phyloP scores from a whole-genome alignment of 2,329 filamentous ascomycete genomes.

The Paracorniculantispora psalliotae region DNA sequence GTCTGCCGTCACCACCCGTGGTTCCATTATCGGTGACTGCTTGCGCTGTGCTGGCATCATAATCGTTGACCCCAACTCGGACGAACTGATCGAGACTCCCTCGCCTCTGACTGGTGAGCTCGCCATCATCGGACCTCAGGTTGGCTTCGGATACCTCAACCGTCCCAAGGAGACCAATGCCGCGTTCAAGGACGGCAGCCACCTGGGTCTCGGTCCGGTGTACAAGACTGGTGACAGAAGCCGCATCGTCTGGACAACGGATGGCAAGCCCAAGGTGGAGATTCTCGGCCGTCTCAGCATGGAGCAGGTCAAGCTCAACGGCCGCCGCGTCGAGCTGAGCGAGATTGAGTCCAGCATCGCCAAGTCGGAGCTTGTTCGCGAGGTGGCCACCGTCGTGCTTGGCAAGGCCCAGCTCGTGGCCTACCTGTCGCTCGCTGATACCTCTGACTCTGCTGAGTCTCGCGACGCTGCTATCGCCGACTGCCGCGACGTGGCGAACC shows the following conservation, averaged over 20 bases:
- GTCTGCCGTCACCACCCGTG: conserved; percentile 3
- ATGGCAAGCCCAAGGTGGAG: conserved; percentile 13
- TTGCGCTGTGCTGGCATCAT: conserved; percentile 11
- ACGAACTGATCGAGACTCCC: conserved; percentile 1
- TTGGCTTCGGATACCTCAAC: conserved; percentile 15
- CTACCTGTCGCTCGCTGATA: conserved; percentile 6
- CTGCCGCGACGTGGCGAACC: conserved; percentile 11
- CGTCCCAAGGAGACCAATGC: conserved; percentile 12
- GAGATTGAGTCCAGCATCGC: conserved; percentile 11
- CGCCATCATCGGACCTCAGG: conserved; percentile 24
- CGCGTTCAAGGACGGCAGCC: conserved; percentile 8
- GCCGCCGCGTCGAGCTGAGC: conserved; percentile 12
- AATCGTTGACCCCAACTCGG: conserved; percentile 10
- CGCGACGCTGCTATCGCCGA: neutral
- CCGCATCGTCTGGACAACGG: conserved; percentile 7
- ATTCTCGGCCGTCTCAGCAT: conserved; percentile 11
- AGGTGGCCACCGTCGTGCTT: conserved; percentile 43
- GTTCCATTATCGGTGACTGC: conserved; percentile 12
- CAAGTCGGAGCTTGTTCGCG: conserved; percentile 17
- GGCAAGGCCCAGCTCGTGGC: conserved; percentile 16
- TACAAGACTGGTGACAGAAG: conserved; percentile 11
- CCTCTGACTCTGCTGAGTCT: neutral
- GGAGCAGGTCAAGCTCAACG: conserved; percentile 15
- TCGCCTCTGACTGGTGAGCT: conserved; percentile 13
- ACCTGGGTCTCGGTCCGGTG: conserved; percentile 34